Conservation (phyloP, 2,329 filamentous ascomycete genomes). For the Penicillium sp. region DNA sequence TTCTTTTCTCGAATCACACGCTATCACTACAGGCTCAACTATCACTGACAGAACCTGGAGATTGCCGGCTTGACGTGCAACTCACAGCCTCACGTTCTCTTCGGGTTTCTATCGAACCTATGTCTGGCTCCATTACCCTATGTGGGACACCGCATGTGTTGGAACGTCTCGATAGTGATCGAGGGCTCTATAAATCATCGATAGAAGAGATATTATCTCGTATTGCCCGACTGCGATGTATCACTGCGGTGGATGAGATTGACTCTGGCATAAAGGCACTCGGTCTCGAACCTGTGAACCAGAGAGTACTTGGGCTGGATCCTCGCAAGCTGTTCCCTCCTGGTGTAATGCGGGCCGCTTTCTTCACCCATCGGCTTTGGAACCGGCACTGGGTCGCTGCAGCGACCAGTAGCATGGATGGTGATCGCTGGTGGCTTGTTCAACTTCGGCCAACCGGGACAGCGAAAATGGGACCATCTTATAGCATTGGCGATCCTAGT, state of each 20-base stretch:
- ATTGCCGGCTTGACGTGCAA: conserved; percentile 61
- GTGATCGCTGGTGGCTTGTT: conserved; percentile 71
- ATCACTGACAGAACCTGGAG: conserved; percentile 54
- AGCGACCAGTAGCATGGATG: conserved; percentile 59
- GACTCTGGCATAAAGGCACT: conserved; percentile 30
- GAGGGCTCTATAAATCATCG: conserved; percentile 50
- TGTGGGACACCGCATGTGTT: conserved; percentile 54
- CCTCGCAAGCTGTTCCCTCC: conserved; percentile 55
- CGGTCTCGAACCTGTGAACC: conserved; percentile 33
- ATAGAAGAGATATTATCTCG: conserved; percentile 35
- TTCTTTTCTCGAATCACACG: conserved; percentile 54
- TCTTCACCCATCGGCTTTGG: conserved; percentile 47
- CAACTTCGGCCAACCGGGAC: conserved; percentile 22
- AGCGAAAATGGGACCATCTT: conserved; percentile 4
- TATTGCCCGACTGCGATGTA: conserved; percentile 33
- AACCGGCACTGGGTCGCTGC: conserved; percentile 67
- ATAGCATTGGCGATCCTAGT: conserved; percentile 9
- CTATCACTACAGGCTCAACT: conserved; percentile 52
- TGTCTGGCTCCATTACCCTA: conserved; percentile 67
- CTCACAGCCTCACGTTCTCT: conserved; percentile 56
- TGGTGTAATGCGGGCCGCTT: conserved; percentile 55
- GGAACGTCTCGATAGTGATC: conserved; percentile 52
- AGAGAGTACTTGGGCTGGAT: conserved; percentile 32
- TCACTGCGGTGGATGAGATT: conserved; percentile 34
- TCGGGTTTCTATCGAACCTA: conserved; percentile 61